A percentile compares a stretch with the other conserved stretches of the same genome.
Conservation (phyloP, 2,329 filamentous ascomycete genomes). For the Leptographium galeiforme region DNA sequence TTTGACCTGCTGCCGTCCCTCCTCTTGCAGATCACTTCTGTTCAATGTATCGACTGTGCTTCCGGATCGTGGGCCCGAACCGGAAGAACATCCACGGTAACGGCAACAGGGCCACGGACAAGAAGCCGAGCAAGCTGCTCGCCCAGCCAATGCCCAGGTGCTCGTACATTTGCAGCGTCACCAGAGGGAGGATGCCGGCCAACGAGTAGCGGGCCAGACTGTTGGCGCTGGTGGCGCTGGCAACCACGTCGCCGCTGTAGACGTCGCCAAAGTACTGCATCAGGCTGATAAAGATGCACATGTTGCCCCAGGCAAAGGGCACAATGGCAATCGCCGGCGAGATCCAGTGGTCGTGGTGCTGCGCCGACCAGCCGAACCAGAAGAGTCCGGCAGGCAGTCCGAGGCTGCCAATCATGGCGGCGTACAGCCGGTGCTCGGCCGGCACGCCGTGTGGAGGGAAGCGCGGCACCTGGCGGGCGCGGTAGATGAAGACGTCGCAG, state of each 20-base stretch:
- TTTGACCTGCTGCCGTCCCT: too few relatives aligned
- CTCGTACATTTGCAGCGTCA: constrained; percentile 41
- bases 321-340: constrained; percentile 37
- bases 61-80: constrained; percentile 29
- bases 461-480: constrained; percentile 16
- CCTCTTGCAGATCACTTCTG: too few relatives aligned
- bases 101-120: constrained; percentile 33
- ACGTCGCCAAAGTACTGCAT: constrained; percentile 41
- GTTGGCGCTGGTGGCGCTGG: constrained; percentile 47
- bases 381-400: constrained; percentile 40
- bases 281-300: constrained; percentile 42
- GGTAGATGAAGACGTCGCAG: constrained; percentile 30
- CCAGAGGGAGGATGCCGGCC: constrained; percentile 45
- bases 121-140: constrained; percentile 30
- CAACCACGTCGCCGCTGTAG: constrained; percentile 40
- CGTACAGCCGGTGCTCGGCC: constrained; percentile 44
- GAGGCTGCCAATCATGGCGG: constrained; percentile 43
- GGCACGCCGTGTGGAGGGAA: constrained; percentile 23
- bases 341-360: constrained; percentile 31
- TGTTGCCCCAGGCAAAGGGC: constrained; percentile 45
- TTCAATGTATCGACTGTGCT: constrained; percentile 21
- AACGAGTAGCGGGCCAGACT: constrained; percentile 41
- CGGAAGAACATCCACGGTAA: constrained; percentile 40
- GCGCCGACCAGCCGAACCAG: constrained; percentile 47
- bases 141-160: constrained; percentile 32